Conservation (phyloP, 2,329 filamentous ascomycete species). For the Fusarium sp. region DNA sequence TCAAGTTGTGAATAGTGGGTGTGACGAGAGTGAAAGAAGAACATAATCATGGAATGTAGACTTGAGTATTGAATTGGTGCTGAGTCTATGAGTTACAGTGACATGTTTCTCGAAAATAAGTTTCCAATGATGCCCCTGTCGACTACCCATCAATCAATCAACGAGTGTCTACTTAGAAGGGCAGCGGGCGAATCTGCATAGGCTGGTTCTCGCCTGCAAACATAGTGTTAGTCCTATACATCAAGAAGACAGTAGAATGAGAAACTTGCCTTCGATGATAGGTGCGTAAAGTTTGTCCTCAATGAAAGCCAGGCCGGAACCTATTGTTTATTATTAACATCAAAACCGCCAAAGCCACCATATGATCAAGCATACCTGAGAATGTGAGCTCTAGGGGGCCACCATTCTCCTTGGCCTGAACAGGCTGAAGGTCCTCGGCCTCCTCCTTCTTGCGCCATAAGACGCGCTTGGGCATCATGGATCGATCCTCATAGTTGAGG, state of each 20-base stretch:
- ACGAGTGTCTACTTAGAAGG: neutral
- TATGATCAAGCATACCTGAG: neutral
- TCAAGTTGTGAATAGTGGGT: accelerated
- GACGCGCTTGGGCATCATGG: constrained; percentile 8
- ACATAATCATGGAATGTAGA: accelerated
- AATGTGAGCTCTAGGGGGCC: neutral
- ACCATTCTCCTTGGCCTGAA: neutral
- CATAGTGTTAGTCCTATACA: neutral
- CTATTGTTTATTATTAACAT: neutral
- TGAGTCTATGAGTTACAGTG: neutral
- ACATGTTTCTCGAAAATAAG: neutral
- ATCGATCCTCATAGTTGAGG: neutral
- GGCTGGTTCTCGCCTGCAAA: neutral
- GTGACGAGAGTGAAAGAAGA: accelerated
- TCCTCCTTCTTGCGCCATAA: neutral
- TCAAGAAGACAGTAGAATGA: accelerated
- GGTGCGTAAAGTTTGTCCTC: neutral
- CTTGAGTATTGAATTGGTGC: neutral
- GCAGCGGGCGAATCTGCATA: neutral
- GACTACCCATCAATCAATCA: accelerated
- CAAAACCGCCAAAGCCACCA: accelerated
- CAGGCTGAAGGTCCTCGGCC: neutral
- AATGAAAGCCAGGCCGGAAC: neutral
- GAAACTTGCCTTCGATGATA: neutral
- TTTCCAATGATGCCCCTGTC: too few species aligned